Evolutionary conservation across 2,329 filamentous ascomycete species (phyloP).

Genomic region (Akanthomyces muscarius): DNA sequence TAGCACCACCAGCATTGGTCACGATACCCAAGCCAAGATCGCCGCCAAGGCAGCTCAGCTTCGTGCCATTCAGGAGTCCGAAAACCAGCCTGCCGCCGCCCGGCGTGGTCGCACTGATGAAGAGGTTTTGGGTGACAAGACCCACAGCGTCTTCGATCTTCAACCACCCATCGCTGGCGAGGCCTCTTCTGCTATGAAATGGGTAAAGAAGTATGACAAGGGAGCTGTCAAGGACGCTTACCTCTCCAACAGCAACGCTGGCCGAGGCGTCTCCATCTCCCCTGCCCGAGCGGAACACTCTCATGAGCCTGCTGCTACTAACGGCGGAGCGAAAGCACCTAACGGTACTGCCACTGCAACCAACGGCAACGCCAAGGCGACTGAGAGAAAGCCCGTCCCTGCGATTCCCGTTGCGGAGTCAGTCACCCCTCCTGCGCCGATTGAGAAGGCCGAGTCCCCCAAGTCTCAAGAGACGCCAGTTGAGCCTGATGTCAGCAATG

Average conservation of each 20-base stretch:
- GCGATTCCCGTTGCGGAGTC: neutral
- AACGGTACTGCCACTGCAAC: slow-evolving; percentile 23
- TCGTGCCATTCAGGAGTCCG: slow-evolving; percentile 61
- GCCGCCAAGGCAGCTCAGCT: slow-evolving; percentile 85
- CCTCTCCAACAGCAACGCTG: slow-evolving; percentile 67
- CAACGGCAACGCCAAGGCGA: slow-evolving; percentile 11
- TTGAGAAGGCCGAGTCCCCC: neutral
- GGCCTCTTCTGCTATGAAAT: slow-evolving; percentile 91
- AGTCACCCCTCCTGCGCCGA: neutral
- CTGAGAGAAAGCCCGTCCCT: slow-evolving; percentile 1
- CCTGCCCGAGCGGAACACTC: slow-evolving; percentile 33
- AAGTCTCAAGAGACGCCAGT: neutral
- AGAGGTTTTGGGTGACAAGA: slow-evolving; percentile 63
- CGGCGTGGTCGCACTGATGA: slow-evolving; percentile 54
- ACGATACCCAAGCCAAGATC: slow-evolving; percentile 89
- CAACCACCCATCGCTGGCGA: slow-evolving; percentile 81
- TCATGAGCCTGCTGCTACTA: slow-evolving; percentile 21
- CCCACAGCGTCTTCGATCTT: slow-evolving; percentile 83
- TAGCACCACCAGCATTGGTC: slow-evolving; percentile 81
- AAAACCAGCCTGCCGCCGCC: slow-evolving; percentile 32
- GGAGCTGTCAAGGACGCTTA: slow-evolving; percentile 83
- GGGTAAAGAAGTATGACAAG: slow-evolving; percentile 94
- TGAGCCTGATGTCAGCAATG: neutral
- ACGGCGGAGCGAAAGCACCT: neutral
- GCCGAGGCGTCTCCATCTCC: slow-evolving; percentile 53